Percentiles rank a stretch among this genome's conserved stretches.
Conservation (phyloP, 495 filamentous ascomycete species). For the Penicillium verhagenii region DNA sequence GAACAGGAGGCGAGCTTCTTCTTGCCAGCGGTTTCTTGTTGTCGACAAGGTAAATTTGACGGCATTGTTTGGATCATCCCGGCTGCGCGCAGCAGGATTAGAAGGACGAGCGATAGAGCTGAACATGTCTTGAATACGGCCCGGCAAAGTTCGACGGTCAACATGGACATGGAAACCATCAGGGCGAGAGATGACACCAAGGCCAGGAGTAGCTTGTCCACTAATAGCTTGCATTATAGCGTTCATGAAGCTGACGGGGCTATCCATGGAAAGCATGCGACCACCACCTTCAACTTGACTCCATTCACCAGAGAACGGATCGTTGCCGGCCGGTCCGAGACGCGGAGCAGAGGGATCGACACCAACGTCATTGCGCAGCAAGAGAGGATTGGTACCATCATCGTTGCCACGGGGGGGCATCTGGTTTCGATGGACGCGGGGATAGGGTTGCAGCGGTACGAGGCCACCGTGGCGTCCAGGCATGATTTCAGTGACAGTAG, state of each 20-base stretch:
- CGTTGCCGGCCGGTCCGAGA: conserved; percentile 31
- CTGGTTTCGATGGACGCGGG: conserved; percentile 51
- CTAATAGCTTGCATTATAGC: conserved; percentile 59
- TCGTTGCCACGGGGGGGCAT: conserved; percentile 55
- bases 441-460: conserved; percentile 50
- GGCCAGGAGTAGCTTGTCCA: conserved; percentile 46
- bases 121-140: conserved; percentile 59
- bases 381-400: conserved; percentile 79
- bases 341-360: conserved; percentile 31
- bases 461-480: conserved; percentile 40
- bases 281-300: conserved; percentile 52
- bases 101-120: conserved; percentile 46
- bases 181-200: conserved; percentile 56
- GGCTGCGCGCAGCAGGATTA: conserved; percentile 38
- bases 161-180: conserved; percentile 60
- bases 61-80: conserved; percentile 62
- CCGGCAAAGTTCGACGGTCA: conserved; percentile 50
- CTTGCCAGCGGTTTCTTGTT: conserved; percentile 78
- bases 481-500: conserved; percentile 46
- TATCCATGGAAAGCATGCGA: conserved; percentile 54
- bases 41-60: conserved; percentile 67
- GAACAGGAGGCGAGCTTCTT: conserved; percentile 87
- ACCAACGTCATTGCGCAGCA: conserved; percentile 46
- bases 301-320: conserved; percentile 49
- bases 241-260: conserved; percentile 62